Evolutionary conservation across 2,329 filamentous ascomycete species (phyloP), one percentile per base, ranked within the genome.

Genomic region (Lachnellula occidentalis): DNA sequence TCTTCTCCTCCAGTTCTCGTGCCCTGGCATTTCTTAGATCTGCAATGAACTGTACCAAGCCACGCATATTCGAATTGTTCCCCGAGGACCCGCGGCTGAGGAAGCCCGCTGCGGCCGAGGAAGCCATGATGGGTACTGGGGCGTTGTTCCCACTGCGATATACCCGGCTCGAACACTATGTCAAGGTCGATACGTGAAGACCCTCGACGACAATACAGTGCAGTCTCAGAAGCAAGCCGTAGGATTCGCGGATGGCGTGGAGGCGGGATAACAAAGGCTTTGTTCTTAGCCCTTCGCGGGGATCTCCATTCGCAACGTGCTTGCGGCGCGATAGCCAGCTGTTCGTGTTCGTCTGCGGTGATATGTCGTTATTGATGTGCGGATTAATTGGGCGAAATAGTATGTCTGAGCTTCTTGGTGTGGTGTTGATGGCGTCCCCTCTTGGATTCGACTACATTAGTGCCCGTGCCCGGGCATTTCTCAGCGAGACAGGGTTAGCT

Each of bases 1-100:
- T 83, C 80, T 99, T 99, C 78, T 99, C 94, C 72, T 99, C 94
- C 60, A 99, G 76, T 72, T 99, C 94, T 59, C 95, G 83, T 46
- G 95, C 94, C 72, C 94, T 82, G 51, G 94, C 94, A 72, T 99
- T 99, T 70, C 94, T 81, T 67, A 99, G 73, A 72, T 99, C 94
- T 58, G 94, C 94, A 71, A 99, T 99, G 76, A 99, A 99, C 71
- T 96, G 95, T 47, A 99, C 94, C 64, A 99, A 78, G 27, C 94
- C 92, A 64, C 83, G 81, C 83, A 87, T 87, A 68, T 86, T 86
- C 41, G 82, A 78, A 70, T 81, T 85, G 70, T 76, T 83, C 65
- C 75, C 82, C 43, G 62, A 64, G 67, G 75, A 82, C 63, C 83
- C 86, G 62, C 83, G 82, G 76, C 82, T 81, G 58, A 87, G 77